Evolutionary conservation across 495 filamentous ascomycete genomes (phyloP), one percentile per base, ranked within the genome.

Genomic region (Xylaria scruposa): DNA sequence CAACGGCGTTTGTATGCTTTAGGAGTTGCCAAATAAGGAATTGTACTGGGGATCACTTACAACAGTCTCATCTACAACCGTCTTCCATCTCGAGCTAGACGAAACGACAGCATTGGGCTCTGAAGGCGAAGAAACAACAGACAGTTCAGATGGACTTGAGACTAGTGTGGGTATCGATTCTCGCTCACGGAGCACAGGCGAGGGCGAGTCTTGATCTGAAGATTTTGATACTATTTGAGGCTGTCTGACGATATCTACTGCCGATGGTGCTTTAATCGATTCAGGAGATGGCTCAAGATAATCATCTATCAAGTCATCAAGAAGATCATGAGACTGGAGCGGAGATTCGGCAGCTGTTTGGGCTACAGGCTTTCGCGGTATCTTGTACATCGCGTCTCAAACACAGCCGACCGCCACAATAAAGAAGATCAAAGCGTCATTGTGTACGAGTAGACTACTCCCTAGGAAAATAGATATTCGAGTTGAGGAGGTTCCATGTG

Each of bases 1-100:
- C 17, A 31, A 17, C 5, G 26, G 24, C 2, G 53, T 4, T 56
- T 31, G 0, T 4, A 15, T 15, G 51, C n/a, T 29, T 10, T 4
- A 54, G 51, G 26, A 54, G 10, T 56, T 0, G 13, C 31, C n/a
- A 4, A 13, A 38, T 21, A 38, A 17, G 38, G 17, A 24, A 29
- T 33, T 2, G 15, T 12, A 21, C 12, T 19, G 10, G 10, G 38
- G 44, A n/a, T 26, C 24, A 42, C 60, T 42, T 44, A 63, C 60
- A 13, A 85, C 83, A 0, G 88, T 86, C 73, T 91, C 88, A 13
- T 84, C 82, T 19, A 89, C 80, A 71, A 86, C 87, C 10, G 76
- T 74, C 63, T 84, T 81, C 83, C 83, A 82, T 74, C 80, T 72
- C 17, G 77, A 76, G 46, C 64, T 67, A 19, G 44, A 68, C 26